phyloP scores from a whole-genome alignment of 2,329 filamentous ascomycete genomes.

The Paracoccidioides brasiliensis region DNA sequence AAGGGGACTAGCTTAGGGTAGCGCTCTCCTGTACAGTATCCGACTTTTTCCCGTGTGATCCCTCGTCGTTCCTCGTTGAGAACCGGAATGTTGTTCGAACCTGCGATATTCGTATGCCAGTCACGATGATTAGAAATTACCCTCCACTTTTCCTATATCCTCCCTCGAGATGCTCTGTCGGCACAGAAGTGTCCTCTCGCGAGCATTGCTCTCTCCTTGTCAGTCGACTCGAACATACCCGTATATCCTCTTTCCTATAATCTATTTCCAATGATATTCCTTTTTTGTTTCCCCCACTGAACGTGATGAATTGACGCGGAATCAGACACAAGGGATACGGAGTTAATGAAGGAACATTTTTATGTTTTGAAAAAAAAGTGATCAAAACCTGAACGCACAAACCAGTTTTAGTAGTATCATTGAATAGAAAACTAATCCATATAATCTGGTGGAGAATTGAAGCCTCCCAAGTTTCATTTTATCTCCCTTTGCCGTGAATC shows the following conservation, averaged over 20 bases:
- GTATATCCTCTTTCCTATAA: too few relatives aligned
- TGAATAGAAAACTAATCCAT: neutral
- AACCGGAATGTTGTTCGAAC: neutral
- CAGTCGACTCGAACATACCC: too few relatives aligned
- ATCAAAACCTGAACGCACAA: neutral
- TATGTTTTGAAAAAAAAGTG: neutral
- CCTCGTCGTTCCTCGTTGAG: neutral
- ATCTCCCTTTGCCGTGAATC: neutral
- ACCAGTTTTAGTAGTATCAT: neutral
- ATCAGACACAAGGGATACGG: too few relatives aligned
- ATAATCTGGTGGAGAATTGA: neutral
- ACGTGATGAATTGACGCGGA: neutral
- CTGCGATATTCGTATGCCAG: neutral
- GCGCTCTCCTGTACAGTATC: conserved; percentile 10
- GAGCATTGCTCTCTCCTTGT: neutral
- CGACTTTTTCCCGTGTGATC: neutral
- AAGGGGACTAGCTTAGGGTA: conserved; percentile 47
- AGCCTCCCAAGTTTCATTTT: conserved; percentile 4
- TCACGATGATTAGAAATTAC: neutral
- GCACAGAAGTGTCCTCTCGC: too few relatives aligned
- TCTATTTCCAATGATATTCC: too few relatives aligned
- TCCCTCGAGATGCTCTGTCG: neutral
- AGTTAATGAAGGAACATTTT: neutral
- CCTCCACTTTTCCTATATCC: neutral
- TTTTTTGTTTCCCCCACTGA: too few relatives aligned